phyloP scores from a whole-genome alignment of 192 early-diverging fungal species.

The Pecoramyces ruminantium region DNA sequence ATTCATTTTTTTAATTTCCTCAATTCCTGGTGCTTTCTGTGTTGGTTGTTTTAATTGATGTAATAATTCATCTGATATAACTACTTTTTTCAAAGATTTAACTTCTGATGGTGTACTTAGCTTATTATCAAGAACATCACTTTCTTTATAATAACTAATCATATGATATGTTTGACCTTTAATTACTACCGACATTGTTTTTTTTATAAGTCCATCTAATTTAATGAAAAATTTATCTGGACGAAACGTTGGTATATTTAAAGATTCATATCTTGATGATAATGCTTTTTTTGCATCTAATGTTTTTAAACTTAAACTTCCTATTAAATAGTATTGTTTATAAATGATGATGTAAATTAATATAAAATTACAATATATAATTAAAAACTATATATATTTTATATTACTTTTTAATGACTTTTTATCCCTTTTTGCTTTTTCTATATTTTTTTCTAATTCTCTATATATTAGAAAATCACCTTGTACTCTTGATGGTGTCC shows the following conservation, averaged over 20 bases:
- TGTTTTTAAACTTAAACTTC: not conserved
- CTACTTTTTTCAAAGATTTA: not conserved
- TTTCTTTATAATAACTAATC: not conserved
- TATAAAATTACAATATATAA: no score
- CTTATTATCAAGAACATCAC: not conserved
- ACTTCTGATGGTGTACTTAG: not conserved
- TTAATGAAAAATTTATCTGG: not conserved
- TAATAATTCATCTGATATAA: not conserved
- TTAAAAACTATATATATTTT: no score
- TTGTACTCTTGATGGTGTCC: constrained; percentile 69
- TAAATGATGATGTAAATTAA: no score
- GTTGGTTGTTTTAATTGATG: not conserved
- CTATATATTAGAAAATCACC: constrained; percentile 70
- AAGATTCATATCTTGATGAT: not conserved
- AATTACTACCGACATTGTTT: not conserved
- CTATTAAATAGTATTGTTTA: not conserved
- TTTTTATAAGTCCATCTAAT: not conserved
- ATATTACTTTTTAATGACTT: not conserved
- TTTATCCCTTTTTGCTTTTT: not conserved
- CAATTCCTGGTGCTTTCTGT: not conserved
- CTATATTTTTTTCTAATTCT: constrained; percentile 36
- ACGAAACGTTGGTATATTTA: not conserved
- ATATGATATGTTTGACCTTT: not conserved
- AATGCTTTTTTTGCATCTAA: not conserved
- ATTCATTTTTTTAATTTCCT: not conserved